These are phyloP conservation scores for Pterocarpus santalinus DNA, from an alignment of 306 rosid genomes.

Conservation along the genomic window DNA sequence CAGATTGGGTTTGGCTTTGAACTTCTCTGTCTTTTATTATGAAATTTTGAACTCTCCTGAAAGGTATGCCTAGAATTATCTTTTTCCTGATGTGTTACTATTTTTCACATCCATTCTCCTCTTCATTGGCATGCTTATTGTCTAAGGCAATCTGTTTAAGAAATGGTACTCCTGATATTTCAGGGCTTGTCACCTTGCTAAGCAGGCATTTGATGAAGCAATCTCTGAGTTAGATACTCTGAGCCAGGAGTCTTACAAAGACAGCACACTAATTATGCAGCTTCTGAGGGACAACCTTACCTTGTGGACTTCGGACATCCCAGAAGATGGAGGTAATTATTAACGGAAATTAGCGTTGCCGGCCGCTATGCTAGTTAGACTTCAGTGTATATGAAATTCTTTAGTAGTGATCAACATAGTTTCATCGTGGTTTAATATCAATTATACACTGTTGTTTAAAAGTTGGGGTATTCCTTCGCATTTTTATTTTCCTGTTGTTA, in stretches of 20 bases:
- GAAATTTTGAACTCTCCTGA: conserved; percentile 81
- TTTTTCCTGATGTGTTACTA: neutral
- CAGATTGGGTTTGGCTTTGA: conserved; percentile 74
- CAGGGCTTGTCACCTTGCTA: conserved; percentile 77
- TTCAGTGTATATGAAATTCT: neutral
- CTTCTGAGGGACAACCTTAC: conserved; percentile 82
- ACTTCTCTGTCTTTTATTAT: conserved; percentile 79
- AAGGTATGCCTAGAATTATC: conserved; percentile 54
- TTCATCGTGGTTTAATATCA: neutral
- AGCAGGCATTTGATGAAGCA: conserved; percentile 78
- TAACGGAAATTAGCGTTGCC: conserved; percentile 16
- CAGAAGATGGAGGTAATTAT: conserved; percentile 67
- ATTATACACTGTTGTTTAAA: conserved; percentile 10
- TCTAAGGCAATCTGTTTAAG: conserved; percentile 5
- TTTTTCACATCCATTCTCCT: neutral
- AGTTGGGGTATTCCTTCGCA: conserved; percentile 5
- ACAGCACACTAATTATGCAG: conserved; percentile 76
- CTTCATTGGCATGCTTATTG: neutral
- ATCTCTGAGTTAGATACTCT: conserved; percentile 71
- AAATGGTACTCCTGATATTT: conserved; percentile 17
- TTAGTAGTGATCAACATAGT: neutral
- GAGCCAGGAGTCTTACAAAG: conserved; percentile 76
- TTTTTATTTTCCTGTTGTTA: neutral
- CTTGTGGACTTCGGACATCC: conserved; percentile 75
- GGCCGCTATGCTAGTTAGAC: neutral